A percentile compares a stretch with the other conserved stretches of the same genome.
Evolutionary conservation across 2,329 filamentous ascomycete genomes (phyloP).

Genomic region (Talaromyces sp.): DNA sequence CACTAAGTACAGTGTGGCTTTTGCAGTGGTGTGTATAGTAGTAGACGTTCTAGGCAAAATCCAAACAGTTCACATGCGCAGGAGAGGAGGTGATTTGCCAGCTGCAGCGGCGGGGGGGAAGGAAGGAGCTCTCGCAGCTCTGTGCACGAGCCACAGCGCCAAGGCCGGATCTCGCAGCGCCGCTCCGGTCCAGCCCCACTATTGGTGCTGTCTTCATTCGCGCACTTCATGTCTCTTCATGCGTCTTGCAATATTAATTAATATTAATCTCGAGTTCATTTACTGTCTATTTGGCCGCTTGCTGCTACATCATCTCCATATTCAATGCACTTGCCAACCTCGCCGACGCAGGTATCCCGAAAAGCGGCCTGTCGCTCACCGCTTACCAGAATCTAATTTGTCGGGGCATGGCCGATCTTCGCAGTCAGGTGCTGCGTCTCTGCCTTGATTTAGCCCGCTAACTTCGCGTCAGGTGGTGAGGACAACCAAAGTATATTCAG

Average conservation of each 20-base stretch:
- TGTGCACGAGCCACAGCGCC: background rate
- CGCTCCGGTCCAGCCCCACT: constrained; percentile 12
- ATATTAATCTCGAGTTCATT: too few relatives aligned
- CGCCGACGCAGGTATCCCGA: too few relatives aligned
- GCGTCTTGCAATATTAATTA: too few relatives aligned
- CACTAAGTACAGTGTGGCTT: too few relatives aligned
- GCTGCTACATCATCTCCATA: background rate
- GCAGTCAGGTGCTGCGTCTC: background rate
- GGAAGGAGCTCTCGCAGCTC: background rate
- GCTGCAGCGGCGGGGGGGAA: background rate
- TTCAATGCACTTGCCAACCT: too few relatives aligned
- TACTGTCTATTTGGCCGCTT: background rate
- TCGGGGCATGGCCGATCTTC: background rate
- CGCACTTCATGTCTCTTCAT: background rate
- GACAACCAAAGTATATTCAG: background rate
- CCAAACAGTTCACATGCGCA: background rate
- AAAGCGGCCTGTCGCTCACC: background rate
- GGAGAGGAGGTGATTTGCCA: background rate
- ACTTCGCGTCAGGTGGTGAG: background rate
- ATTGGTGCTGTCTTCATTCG: background rate
- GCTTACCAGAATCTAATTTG: background rate
- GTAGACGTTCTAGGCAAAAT: background rate
- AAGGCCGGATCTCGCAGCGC: constrained; percentile 17
- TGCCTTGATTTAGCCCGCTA: background rate
- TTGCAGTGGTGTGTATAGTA: background rate